phyloP scores from a whole-genome alignment of 805 yeast species.

The Scheffersomyces ergatensis region DNA sequence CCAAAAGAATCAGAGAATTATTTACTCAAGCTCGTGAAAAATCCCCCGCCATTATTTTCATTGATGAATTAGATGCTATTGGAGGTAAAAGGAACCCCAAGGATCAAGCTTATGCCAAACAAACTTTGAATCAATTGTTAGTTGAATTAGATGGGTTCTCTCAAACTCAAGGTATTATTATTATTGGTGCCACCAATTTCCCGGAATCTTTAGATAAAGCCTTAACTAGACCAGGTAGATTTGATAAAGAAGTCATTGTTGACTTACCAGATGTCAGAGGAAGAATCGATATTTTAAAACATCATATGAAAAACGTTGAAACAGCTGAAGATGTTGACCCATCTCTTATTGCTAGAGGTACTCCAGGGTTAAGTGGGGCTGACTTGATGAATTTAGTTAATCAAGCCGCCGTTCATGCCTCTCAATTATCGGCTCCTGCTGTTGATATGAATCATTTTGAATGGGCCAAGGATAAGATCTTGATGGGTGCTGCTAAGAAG shows the following conservation, averaged over 20 bases:
- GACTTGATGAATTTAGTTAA: conserved; percentile 92
- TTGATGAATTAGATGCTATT: conserved; percentile 97
- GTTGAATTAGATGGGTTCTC: conserved; percentile 96
- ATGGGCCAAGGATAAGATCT: conserved; percentile 98
- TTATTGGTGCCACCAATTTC: conserved; percentile 97
- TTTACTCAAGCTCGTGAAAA: conserved; percentile 90
- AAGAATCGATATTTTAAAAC: conserved; percentile 85
- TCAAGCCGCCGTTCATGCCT: conserved; percentile 97
- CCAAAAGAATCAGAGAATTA: conserved; percentile 93
- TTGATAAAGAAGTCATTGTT: conserved; percentile 92
- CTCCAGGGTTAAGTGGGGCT: conserved; percentile 98
- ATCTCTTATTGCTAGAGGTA: conserved; percentile 88
- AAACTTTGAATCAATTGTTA: conserved; percentile 90
- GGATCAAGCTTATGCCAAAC: conserved; percentile 98
- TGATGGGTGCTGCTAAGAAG: conserved; percentile 97
- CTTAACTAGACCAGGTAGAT: conserved; percentile 95
- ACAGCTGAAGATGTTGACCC: conserved; percentile 84
- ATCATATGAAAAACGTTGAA: conserved; percentile 89
- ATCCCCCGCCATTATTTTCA: conserved; percentile 95
- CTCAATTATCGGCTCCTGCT: conserved; percentile 84
- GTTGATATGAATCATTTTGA: conserved; percentile 92
- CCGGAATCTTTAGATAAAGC: conserved; percentile 97
- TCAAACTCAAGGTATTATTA: conserved; percentile 88
- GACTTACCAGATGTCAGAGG: conserved; percentile 98
- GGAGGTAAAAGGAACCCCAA: conserved; percentile 97